These are phyloP conservation scores for Dactylellina drechsleri DNA, from an alignment of 2,329 filamentous ascomycete genomes.

Conservation along the genomic window DNA sequence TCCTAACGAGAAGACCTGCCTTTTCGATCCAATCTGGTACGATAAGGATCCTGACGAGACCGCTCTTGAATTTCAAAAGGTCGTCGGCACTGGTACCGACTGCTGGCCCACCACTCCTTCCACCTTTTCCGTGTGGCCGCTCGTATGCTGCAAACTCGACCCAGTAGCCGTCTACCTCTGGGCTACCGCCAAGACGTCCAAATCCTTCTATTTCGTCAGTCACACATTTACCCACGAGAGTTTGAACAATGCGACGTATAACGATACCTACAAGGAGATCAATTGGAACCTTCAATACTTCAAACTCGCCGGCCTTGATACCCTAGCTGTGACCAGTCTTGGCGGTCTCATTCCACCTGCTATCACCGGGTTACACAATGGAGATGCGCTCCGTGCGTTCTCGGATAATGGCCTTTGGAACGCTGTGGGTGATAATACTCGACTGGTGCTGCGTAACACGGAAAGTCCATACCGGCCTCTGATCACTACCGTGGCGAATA, in stretches of 20 bases:
- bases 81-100: conserved; percentile 32
- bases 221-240: conserved; percentile 72
- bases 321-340: conserved; percentile 65
- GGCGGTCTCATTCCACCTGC: conserved; percentile 71
- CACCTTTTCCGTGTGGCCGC: conserved; percentile 17
- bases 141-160: conserved; percentile 46
- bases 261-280: conserved; percentile 69
- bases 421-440: conserved; percentile 73
- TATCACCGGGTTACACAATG: conserved; percentile 73
- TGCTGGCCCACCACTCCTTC: conserved; percentile 24
- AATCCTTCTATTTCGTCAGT: conserved; percentile 69
- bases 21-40: conserved; percentile 33
- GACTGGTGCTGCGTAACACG: conserved; percentile 67
- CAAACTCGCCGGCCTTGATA: conserved; percentile 68
- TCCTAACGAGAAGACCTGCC: conserved; percentile 10
- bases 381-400: conserved; percentile 71
- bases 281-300: conserved; percentile 62
- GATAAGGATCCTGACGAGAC: conserved; percentile 42
- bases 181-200: conserved; percentile 65
- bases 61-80: conserved; percentile 42
- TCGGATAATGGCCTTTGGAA: conserved; percentile 69
- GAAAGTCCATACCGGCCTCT: conserved; percentile 69
- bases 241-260: conserved; percentile 71
- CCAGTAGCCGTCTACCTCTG: conserved; percentile 64
- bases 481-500: conserved; percentile 65